A percentile compares a stretch with the other conserved stretches of the same genome.
Evolutionary conservation across 1,284 basidiomycete genomes (phyloP).

Genomic region (Omphalotus olearius): DNA sequence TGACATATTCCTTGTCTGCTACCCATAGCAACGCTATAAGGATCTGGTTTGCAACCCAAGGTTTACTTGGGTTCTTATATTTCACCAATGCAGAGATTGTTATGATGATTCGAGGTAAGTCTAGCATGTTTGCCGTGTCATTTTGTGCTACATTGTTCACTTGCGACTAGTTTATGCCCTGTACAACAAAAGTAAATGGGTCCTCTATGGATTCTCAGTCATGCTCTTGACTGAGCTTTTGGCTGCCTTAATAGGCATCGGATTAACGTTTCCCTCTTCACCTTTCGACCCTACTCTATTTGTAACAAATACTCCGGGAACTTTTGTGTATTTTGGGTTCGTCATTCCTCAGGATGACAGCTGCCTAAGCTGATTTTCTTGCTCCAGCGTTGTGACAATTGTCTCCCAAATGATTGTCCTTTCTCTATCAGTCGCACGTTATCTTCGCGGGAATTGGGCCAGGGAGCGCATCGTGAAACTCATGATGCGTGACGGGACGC

Average conservation of each 20-base stretch:
- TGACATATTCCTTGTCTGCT: slow-evolving; percentile 4
- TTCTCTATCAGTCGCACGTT: slow-evolving; percentile 11
- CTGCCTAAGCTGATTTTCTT: not conserved
- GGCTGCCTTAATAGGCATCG: slow-evolving; percentile 14
- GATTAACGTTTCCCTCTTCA: slow-evolving; percentile 8
- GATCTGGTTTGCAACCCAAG: slow-evolving; percentile 20
- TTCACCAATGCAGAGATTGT: slow-evolving; percentile 20
- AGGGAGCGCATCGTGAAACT: slow-evolving; percentile 11
- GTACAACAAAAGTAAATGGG: slow-evolving; percentile 16
- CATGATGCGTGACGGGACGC: slow-evolving; percentile 16
- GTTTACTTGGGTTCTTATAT: slow-evolving; percentile 15
- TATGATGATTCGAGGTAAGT: slow-evolving; percentile 20
- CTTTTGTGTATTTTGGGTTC: slow-evolving; percentile 17
- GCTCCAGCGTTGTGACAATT: slow-evolving; percentile 10
- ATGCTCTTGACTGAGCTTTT: slow-evolving; percentile 16
- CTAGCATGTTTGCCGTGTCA: not conserved
- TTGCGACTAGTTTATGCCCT: slow-evolving; percentile 19
- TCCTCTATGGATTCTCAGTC: slow-evolving; percentile 13
- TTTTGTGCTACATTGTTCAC: not conserved
- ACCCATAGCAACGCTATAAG: slow-evolving; percentile 11
- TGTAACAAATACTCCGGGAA: slow-evolving; percentile 10
- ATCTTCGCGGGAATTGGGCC: slow-evolving; percentile 10
- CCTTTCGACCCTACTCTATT: slow-evolving; percentile 4
- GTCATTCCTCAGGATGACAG: not conserved
- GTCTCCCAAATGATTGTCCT: slow-evolving; percentile 16